phyloP scores from a whole-genome alignment of 1,284 basidiomycete species.

The Ganoderma sp. region DNA sequence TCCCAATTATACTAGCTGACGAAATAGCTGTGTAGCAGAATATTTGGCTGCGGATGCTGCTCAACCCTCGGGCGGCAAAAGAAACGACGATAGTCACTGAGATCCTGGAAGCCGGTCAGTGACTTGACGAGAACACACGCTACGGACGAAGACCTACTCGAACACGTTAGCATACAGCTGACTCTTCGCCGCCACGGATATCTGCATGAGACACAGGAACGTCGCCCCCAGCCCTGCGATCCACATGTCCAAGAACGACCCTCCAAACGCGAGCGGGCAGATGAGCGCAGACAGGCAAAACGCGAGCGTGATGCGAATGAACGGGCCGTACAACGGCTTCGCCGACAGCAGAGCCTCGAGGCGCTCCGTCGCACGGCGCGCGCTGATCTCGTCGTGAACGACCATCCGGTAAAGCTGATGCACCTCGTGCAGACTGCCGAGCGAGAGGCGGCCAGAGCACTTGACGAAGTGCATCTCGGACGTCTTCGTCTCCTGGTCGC shows the following conservation, averaged over 20 bases:
- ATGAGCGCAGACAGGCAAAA: conserved; percentile 77
- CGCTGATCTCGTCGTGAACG: conserved; percentile 85
- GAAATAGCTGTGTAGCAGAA: conserved; percentile 91
- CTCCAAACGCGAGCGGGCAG: conserved; percentile 84
- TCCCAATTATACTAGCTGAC: conserved; percentile 80
- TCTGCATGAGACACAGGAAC: conserved; percentile 70
- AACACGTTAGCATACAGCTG: conserved; percentile 87
- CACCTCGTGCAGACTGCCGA: conserved; percentile 78
- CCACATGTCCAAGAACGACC: conserved; percentile 84
- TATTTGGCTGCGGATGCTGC: conserved; percentile 71
- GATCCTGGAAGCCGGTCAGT: conserved; percentile 56
- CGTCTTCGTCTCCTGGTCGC: conserved; percentile 76
- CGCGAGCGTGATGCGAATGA: conserved; percentile 68
- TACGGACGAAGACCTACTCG: conserved; percentile 64
- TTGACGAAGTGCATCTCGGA: conserved; percentile 87
- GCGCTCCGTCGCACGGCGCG: conserved; percentile 64
- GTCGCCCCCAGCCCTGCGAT: conserved; percentile 73
- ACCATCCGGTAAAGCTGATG: conserved; percentile 80
- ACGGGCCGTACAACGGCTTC: conserved; percentile 62
- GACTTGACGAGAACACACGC: neutral
- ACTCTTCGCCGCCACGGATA: conserved; percentile 74
- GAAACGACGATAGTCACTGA: conserved; percentile 83
- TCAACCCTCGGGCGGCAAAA: conserved; percentile 78
- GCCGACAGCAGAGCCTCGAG: conserved; percentile 57
- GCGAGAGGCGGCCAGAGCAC: conserved; percentile 71